phyloP scores from a whole-genome alignment of 78 protist species.

The Planoprotostelium fungivorum region DNA sequence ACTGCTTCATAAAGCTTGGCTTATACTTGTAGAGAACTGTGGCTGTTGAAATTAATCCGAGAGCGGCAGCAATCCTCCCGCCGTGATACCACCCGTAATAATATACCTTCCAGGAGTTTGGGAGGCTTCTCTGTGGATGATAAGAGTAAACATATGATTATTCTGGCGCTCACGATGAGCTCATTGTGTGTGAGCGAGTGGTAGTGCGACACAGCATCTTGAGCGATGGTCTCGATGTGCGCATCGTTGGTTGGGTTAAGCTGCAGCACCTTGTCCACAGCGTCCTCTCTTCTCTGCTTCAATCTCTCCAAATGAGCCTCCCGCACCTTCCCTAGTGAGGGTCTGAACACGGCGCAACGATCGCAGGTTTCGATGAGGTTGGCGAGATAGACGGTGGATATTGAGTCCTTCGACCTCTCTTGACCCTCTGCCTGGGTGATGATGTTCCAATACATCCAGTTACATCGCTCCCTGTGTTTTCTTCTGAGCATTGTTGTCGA shows the following conservation, averaged over 20 bases:
- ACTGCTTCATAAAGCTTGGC: neutral
- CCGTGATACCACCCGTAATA: neutral
- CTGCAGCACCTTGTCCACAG: too few species aligned
- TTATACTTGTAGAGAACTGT: neutral
- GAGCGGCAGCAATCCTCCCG: neutral
- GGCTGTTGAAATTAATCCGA: neutral
- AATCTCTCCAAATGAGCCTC: too few species aligned
- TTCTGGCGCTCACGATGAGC: too few species aligned
- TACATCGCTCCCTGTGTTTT: neutral
- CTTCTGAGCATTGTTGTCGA: neutral
- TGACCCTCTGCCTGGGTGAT: neutral
- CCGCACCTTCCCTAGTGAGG: too few species aligned
- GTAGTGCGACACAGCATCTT: too few species aligned
- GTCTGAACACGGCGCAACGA: too few species aligned
- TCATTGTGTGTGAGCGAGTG: too few species aligned
- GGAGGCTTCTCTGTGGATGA: neutral
- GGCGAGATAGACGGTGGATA: neutral
- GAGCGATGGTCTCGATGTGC: too few species aligned
- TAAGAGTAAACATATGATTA: neutral
- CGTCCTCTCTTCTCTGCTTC: too few species aligned
- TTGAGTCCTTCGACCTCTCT: neutral
- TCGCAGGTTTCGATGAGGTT: neutral
- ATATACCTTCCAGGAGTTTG: neutral
- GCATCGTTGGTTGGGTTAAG: too few species aligned
- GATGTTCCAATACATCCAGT: neutral